Conservation (phyloP, 768 basidiomycete species). For the Galerina sulciceps region DNA sequence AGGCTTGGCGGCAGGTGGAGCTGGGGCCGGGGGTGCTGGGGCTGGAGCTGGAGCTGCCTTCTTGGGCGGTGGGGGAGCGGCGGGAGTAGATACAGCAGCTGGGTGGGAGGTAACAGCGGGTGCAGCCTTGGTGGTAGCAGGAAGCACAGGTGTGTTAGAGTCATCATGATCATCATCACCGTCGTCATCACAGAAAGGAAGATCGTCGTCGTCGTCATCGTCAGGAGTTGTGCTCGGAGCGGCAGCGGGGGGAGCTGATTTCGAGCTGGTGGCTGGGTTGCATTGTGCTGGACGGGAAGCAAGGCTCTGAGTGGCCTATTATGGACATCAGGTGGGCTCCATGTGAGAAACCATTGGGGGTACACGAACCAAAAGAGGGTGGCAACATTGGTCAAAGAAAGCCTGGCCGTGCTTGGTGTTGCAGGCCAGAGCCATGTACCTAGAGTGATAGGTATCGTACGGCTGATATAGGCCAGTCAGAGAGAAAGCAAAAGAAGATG, state of each 20-base stretch:
- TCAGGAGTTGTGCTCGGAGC: background rate
- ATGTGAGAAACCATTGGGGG: background rate
- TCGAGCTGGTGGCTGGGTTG: slow-evolving; percentile 27
- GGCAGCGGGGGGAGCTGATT: background rate
- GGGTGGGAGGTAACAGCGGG: slow-evolving; percentile 10
- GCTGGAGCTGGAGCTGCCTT: slow-evolving; percentile 11
- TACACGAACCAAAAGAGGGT: slow-evolving; percentile 61
- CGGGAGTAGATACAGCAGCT: slow-evolving; percentile 7
- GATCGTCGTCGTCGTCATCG: slow-evolving; percentile 20
- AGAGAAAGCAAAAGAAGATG: slow-evolving; percentile 3
- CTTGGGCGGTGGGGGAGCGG: slow-evolving; percentile 12
- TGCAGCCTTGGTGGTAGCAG: slow-evolving; percentile 19
- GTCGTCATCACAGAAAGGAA: slow-evolving; percentile 26
- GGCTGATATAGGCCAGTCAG: slow-evolving; percentile 38
- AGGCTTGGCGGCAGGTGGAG: slow-evolving; percentile 14
- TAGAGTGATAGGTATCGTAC: slow-evolving; percentile 60
- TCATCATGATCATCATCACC: slow-evolving; percentile 16
- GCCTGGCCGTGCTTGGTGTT: slow-evolving; percentile 47
- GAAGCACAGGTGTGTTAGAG: slow-evolving; percentile 11
- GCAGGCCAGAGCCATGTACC: slow-evolving; percentile 65
- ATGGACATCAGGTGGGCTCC: background rate
- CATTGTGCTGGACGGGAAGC: slow-evolving; percentile 56
- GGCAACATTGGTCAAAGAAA: slow-evolving; percentile 76
- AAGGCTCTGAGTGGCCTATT: slow-evolving; percentile 56
- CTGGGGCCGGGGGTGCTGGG: slow-evolving; percentile 13